Base-by-base conservation (phyloP, 805 yeast species). In the Cyberlindnera maritima region DNA sequence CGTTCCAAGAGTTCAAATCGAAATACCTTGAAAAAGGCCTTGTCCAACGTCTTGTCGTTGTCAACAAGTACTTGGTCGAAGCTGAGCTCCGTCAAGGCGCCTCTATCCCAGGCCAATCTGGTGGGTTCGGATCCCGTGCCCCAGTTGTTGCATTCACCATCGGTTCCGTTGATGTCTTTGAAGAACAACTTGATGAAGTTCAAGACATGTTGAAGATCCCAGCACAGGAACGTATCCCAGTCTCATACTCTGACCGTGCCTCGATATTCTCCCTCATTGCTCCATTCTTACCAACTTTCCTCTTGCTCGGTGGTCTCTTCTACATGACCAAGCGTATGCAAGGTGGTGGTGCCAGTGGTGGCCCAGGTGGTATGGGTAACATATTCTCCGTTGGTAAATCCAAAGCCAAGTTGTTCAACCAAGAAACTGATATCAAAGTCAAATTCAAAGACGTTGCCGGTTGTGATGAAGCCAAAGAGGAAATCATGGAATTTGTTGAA, bases 401-500 rank as follows among this genome's bases (percentile, higher is more conserved):
- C 15, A 83, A 79, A 55, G 94, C 94, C 33, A 87, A 86, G 65
- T 71, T 81, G 49, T 89, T 85, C 70, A 87, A 89, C 66, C 88
- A 86, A 57, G 92, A 86, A 57, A 82, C 85, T 4, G 90, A 87
- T 52, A 86, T 90, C 50, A 86, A 86, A 59, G 81, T 88, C 41
- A 82, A 80, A 54, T 90, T 91, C 63, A 82, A 80, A 52, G 96
- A 91, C 62, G 97, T 90, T 44, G 97, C 97, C 1, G 97, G 97
- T 21, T 85, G 92, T 73, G 88, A 88, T 57, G 97, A 90, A 66
- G 94, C 96, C 17, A 90, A 90, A 62, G 92, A 85, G 62, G 97
- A 90, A 69, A 89, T 90, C 55, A 87, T 89, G 96, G 97, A 90
- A 68, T 90, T 90, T 71, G 97, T 90, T 45, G 81, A 83, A 63